Percentiles rank a stretch among this genome's conserved stretches.
Evolutionary conservation across 768 basidiomycete genomes (phyloP).

Genomic region (Rhodotorula babjevae): DNA sequence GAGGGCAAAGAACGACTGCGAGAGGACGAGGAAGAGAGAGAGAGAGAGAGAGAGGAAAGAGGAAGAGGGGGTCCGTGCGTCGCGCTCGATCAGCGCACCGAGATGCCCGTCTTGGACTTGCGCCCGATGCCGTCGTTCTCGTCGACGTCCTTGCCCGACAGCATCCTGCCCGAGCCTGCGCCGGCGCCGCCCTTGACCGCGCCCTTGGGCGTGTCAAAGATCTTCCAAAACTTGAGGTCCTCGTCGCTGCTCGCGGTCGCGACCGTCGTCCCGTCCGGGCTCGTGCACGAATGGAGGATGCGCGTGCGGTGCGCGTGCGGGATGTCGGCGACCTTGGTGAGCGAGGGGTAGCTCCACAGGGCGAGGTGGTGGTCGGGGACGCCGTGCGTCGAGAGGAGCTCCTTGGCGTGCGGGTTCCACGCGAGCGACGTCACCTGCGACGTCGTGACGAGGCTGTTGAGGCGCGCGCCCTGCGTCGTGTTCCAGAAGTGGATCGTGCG

Average conservation of each 20-base stretch:
- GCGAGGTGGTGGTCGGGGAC: constrained; percentile 60
- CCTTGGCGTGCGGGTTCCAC: constrained; percentile 81
- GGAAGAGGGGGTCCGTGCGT: background rate
- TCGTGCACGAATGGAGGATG: constrained; percentile 75
- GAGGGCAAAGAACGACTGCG: background rate
- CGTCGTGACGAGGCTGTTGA: constrained; percentile 78
- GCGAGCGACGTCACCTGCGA: constrained; percentile 88
- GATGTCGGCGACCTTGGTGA: constrained; percentile 76
- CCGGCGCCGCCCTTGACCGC: background rate
- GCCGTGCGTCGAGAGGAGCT: constrained; percentile 86
- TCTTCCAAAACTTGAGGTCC: constrained; percentile 65
- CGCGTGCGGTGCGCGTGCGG: constrained; percentile 89
- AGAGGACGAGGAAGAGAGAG: background rate
- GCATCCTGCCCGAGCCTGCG: constrained; percentile 1
- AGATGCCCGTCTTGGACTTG: constrained; percentile 41
- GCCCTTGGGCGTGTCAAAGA: constrained; percentile 39
- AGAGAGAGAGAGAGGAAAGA: no score
- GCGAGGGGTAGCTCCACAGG: constrained; percentile 64
- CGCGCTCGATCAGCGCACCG: constrained; percentile 21
- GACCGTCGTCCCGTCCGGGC: constrained; percentile 85
- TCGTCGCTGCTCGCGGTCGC: constrained; percentile 91
- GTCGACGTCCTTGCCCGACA: constrained; percentile 36
- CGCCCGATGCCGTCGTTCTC: constrained; percentile 37
- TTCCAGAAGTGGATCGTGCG: constrained; percentile 88
- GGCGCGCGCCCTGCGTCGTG: constrained; percentile 80